Conservation (phyloP, 2,329 filamentous ascomycete species). For the Blastomyces emzantsi region DNA sequence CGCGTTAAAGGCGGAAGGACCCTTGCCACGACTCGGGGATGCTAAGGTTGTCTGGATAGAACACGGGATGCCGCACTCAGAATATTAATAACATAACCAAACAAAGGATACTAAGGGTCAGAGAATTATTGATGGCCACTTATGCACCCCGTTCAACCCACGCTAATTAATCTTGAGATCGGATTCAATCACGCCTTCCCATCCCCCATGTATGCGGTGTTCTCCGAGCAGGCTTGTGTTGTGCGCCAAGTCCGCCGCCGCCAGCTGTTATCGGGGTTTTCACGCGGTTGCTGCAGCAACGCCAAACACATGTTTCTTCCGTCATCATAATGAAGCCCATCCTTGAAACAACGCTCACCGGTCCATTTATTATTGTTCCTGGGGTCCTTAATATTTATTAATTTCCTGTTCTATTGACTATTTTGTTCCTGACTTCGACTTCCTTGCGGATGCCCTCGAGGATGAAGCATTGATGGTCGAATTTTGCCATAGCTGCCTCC, state of each 20-base stretch:
- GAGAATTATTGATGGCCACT: no score
- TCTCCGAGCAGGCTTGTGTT: no score
- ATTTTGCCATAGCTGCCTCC: neutral
- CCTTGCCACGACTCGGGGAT: no score
- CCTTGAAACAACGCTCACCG: neutral
- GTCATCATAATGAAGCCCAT: neutral
- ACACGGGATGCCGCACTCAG: no score
- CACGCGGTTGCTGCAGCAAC: slow-evolving; percentile 2
- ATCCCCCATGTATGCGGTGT: no score
- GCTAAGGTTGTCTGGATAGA: no score
- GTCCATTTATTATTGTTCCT: slow-evolving; percentile 1
- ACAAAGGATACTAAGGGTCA: no score
- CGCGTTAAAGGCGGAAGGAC: no score
- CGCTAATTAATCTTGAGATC: neutral
- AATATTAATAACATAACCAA: no score
- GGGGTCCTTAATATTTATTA: neutral
- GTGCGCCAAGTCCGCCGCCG: no score
- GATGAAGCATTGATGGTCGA: neutral
- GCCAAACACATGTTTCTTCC: neutral
- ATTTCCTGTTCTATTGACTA: neutral
- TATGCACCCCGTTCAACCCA: no score
- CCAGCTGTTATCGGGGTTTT: neutral
- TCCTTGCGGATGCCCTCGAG: neutral
- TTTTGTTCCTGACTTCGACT: neutral
- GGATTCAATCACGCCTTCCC: neutral